Percentiles rank a stretch among this genome's conserved stretches.
Conservation (phyloP, 2,329 filamentous ascomycete species). For the Hypoxylon sp. region DNA sequence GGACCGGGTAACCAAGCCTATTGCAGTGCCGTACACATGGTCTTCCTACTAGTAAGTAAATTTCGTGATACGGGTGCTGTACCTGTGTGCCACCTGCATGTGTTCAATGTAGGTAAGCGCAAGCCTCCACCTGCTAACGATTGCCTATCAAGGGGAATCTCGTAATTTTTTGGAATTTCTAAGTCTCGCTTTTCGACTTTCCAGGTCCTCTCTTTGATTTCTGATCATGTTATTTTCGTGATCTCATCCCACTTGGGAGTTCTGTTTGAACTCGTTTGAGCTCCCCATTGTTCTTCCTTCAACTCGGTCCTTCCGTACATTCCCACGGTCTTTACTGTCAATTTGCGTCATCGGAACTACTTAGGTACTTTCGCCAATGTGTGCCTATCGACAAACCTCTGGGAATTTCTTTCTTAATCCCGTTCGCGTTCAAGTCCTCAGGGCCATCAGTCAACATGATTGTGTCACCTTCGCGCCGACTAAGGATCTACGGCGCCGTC, state of each 20-base stretch:
- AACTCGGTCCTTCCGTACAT: slow-evolving; percentile 6
- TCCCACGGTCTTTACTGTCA: not conserved
- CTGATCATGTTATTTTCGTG: slow-evolving; percentile 24
- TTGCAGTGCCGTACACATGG: slow-evolving; percentile 20
- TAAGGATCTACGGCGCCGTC: slow-evolving; percentile 50
- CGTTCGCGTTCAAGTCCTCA: not conserved
- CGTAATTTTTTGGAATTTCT: slow-evolving; percentile 15
- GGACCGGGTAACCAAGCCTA: slow-evolving; percentile 23
- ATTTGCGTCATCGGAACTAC: not conserved
- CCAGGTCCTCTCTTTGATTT: slow-evolving; percentile 25
- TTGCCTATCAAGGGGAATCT: slow-evolving; percentile 13
- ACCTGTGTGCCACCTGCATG: slow-evolving; percentile 3
- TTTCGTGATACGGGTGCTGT: slow-evolving; percentile 17
- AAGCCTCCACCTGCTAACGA: slow-evolving; percentile 24
- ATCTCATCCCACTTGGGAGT: slow-evolving; percentile 31
- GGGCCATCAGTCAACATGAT: slow-evolving; percentile 47
- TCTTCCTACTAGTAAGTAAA: slow-evolving; percentile 14
- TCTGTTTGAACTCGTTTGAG: slow-evolving; percentile 21
- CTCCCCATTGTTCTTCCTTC: slow-evolving; percentile 3
- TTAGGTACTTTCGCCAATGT: slow-evolving; percentile 28
- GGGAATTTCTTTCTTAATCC: slow-evolving; percentile 32
- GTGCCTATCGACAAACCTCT: slow-evolving; percentile 14
- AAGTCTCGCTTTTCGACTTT: slow-evolving; percentile 10
- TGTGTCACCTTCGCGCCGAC: slow-evolving; percentile 51
- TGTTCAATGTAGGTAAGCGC: slow-evolving; percentile 29